A percentile compares a stretch with the other conserved stretches of the same genome.
phyloP scores from a whole-genome alignment of 2,329 filamentous ascomycete genomes.

The Decorospora gaudefroyi region DNA sequence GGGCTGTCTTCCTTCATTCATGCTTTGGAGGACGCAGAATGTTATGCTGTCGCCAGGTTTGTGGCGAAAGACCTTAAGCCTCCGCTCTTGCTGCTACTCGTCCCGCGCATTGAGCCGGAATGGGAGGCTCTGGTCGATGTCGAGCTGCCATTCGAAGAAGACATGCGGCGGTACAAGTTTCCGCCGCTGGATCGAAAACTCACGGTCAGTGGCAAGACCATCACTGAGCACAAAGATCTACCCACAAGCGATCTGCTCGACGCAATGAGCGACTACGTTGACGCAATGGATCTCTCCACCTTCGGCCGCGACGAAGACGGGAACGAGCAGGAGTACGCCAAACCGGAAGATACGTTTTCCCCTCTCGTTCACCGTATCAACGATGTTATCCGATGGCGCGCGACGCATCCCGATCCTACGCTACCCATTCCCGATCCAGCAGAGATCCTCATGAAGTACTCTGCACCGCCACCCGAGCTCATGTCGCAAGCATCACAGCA shows the following conservation, averaged over 20 bases:
- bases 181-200: constrained; percentile 85
- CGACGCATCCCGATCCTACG: constrained; percentile 72
- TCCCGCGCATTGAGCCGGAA: constrained; percentile 76
- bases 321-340: constrained; percentile 68
- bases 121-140: constrained; percentile 88
- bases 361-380: constrained; percentile 87
- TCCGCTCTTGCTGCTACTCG: constrained; percentile 75
- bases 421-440: constrained; percentile 58
- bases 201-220: constrained; percentile 78
- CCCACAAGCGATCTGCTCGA: constrained; percentile 73
- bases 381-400: constrained; percentile 80
- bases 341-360: constrained; percentile 80
- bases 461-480: constrained; percentile 70
- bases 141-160: constrained; percentile 90
- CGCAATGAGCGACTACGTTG: constrained; percentile 90
- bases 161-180: constrained; percentile 87
- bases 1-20: constrained; percentile 89
- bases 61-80: constrained; percentile 83
- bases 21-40: constrained; percentile 81
- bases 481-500: constrained; percentile 61
- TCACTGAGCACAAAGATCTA: constrained; percentile 82
- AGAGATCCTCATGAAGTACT: constrained; percentile 67
- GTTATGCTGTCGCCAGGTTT: constrained; percentile 82
- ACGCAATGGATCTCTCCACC: constrained; percentile 83
- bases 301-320: constrained; percentile 74